Evolutionary conservation across 176 grass and related monocot genomes (phyloP).

Genomic region (Stipa capillata): DNA sequence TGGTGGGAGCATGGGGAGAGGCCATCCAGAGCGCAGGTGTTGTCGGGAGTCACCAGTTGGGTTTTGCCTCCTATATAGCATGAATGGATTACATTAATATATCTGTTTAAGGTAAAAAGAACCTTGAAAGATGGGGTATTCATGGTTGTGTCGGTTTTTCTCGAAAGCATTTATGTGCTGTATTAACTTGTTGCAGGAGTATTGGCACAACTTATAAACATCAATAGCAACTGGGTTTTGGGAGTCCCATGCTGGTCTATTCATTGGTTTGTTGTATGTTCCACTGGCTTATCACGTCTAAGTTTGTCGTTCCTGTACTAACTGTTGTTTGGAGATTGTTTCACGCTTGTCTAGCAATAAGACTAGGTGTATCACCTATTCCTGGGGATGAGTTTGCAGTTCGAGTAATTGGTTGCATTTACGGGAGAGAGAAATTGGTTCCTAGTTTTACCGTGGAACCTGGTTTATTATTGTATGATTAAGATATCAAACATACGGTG

Average conservation of each 20-base stretch:
- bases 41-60: conserved; percentile 20
- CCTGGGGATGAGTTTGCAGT: not conserved
- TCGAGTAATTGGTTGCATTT: not conserved
- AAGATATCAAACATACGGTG: not conserved
- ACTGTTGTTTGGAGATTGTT: not conserved
- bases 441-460: conserved; percentile 20
- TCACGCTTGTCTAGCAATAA: not conserved
- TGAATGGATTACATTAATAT: conserved; percentile 42
- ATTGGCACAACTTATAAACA: conserved; percentile 42
- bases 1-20: conserved; percentile 30
- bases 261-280: conserved; percentile 27
- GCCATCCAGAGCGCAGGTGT: conserved; percentile 21
- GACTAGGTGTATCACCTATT: not conserved
- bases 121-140: conserved; percentile 43
- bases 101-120: conserved; percentile 42
- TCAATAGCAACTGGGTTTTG: conserved; percentile 37
- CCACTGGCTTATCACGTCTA: not conserved
- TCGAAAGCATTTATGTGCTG: conserved; percentile 27
- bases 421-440: not conserved
- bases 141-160: conserved; percentile 28
- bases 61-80: conserved; percentile 59
- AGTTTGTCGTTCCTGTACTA: not conserved
- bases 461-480: not conserved
- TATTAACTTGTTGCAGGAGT: conserved; percentile 40
- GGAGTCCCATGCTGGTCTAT: conserved; percentile 28